phyloP scores from a whole-genome alignment of 176 grass and related monocot species.

The maize (Zea mays) region DNA sequence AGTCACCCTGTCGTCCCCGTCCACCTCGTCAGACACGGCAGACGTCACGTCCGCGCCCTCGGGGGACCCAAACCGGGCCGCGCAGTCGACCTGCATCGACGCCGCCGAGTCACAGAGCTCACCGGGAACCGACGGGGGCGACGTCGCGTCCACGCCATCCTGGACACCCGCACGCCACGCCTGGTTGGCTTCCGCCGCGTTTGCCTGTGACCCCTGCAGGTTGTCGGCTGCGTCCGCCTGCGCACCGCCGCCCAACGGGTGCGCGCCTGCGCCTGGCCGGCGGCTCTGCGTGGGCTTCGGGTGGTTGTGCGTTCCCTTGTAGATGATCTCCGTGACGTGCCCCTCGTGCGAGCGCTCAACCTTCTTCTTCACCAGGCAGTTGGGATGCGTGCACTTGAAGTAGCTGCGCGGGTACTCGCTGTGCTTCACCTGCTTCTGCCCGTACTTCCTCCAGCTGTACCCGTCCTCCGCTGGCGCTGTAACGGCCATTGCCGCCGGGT shows the following conservation, averaged over 20 bases:
- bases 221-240: constrained; percentile 21
- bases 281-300: constrained; percentile 45
- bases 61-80: constrained; percentile 29
- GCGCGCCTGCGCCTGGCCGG: constrained; percentile 21
- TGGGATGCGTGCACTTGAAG: constrained; percentile 92
- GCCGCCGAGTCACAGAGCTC: constrained; percentile 52
- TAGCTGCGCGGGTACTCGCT: constrained; percentile 93
- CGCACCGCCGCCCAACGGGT: constrained; percentile 15
- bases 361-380: constrained; percentile 89
- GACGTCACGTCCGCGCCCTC: constrained; percentile 52
- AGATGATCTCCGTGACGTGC: constrained; percentile 90
- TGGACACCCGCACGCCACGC: constrained; percentile 33
- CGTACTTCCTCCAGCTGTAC: constrained; percentile 97
- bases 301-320: constrained; percentile 81
- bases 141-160: constrained; percentile 37
- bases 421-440: constrained; percentile 98
- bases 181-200: neutral
- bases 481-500: constrained; percentile 15
- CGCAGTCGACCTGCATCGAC: constrained; percentile 46
- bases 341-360: constrained; percentile 90
- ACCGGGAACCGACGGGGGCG: constrained; percentile 38
- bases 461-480: constrained; percentile 61
- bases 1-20: constrained; percentile 46
- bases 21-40: constrained; percentile 48
- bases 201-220: constrained; percentile 1